These are phyloP conservation scores for Plantago coronopus DNA, from an alignment of 305 asterid genomes.

Conservation along the genomic window DNA sequence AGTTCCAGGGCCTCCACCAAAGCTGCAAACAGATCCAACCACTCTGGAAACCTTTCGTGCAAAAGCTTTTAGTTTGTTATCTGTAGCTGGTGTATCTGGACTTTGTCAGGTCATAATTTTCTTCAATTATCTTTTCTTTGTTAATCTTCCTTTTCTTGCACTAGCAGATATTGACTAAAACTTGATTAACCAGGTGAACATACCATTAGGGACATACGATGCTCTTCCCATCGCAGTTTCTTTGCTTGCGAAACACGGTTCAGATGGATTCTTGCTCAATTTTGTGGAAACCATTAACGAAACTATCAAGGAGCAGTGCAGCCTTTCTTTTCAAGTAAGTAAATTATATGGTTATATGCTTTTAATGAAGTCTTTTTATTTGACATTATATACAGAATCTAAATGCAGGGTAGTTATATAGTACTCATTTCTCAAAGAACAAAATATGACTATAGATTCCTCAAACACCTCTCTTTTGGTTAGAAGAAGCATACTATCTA, in stretches of 20 bases:
- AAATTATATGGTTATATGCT: too few species aligned
- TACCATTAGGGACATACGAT: constrained; percentile 65
- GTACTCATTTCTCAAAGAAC: neutral
- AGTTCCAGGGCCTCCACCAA: constrained; percentile 86
- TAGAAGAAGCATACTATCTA: neutral
- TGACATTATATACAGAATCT: neutral
- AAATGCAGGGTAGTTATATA: neutral
- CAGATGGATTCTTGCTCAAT: constrained; percentile 66
- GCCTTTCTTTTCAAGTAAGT: neutral
- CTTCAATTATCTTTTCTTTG: too few species aligned
- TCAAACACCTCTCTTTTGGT: neutral
- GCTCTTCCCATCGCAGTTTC: constrained; percentile 75
- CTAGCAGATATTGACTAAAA: constrained; percentile 5
- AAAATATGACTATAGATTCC: neutral
- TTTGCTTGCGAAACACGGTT: constrained; percentile 74
- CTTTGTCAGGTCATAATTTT: constrained; percentile 62
- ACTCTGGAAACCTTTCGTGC: constrained; percentile 65
- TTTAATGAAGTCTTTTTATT: too few species aligned
- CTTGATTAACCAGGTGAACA: constrained; percentile 53
- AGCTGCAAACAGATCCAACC: constrained; percentile 59
- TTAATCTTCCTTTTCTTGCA: neutral
- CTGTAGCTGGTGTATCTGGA: constrained; percentile 89
- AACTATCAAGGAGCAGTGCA: constrained; percentile 24
- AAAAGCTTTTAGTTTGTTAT: constrained; percentile 76
- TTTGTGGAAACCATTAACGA: constrained; percentile 47